These are phyloP conservation scores for Passiflora organensis DNA, from an alignment of 345 rosid species.

Conservation along the genomic window DNA sequence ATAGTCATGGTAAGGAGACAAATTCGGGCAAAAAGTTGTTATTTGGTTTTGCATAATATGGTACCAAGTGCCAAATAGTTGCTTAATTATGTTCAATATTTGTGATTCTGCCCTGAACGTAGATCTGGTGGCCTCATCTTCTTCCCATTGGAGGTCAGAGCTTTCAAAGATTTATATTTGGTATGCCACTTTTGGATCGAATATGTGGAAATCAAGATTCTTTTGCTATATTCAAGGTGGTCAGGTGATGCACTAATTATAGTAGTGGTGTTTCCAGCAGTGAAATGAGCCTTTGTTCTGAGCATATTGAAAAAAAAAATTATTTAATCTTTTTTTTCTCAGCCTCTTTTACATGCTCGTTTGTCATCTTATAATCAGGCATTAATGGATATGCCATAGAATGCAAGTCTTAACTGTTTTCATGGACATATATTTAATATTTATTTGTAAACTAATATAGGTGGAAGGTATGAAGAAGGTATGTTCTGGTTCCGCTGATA, in stretches of 20 bases:
- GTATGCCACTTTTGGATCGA: constrained; percentile 85
- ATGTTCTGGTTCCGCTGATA: constrained; percentile 73
- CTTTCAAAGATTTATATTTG: constrained; percentile 62
- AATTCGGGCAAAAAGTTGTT: constrained; percentile 4
- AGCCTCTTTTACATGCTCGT: no score
- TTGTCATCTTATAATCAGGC: neutral
- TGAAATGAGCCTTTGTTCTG: no score
- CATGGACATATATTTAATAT: neutral
- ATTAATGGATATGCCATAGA: no score
- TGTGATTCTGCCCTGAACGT: constrained; percentile 11
- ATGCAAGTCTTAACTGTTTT: constrained; percentile 1
- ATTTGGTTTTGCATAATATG: neutral
- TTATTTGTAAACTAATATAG: constrained; percentile 27
- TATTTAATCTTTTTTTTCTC: no score
- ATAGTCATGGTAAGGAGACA: constrained; percentile 28
- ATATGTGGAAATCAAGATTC: constrained; percentile 78
- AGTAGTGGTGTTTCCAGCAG: neutral
- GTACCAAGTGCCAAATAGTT: neutral
- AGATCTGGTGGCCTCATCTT: constrained; percentile 21
- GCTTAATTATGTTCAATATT: neutral
- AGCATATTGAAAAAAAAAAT: no score
- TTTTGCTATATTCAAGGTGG: constrained; percentile 85
- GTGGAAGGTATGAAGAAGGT: constrained; percentile 61
- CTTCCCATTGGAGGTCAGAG: constrained; percentile 56
- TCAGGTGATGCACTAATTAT: constrained; percentile 39